Evolutionary conservation across 2,329 filamentous ascomycete species (phyloP), one percentile per base, ranked within the genome.

Genomic region (Dissoconium aciculare): DNA sequence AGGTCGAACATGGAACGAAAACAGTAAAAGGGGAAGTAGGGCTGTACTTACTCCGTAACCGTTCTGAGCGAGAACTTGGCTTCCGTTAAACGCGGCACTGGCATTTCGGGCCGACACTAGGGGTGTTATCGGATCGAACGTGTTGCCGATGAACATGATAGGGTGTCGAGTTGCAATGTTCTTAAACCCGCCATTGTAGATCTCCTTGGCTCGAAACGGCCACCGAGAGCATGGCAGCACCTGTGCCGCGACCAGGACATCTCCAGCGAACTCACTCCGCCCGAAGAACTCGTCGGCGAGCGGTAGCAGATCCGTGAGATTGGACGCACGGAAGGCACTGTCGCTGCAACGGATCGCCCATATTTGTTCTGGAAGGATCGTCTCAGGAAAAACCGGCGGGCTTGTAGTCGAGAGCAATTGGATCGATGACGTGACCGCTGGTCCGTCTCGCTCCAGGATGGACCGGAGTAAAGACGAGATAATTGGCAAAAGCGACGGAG

Each of bases 111-210:
- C 59, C 11, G 56, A 57, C 3, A 30, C 40, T 5, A 62, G 38
- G 2, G 59, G 57, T 2, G 56, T 60, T n/a, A 53, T 43, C 0
- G 49, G 50, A 30, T 63, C 59, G 15, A 45, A 45, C 1, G 49
- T 52, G 34, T 57, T 61, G 5, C 53, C 52, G 6, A 62, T 45
- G 10, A 63, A 35, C 2, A 63, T 42, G 2, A 61, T 28, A 0
- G 55, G 51, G 11, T 50, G 51, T 31, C 39, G 48, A 0, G 54
- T 52, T 33, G 46, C 49, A 25, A 48, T 49, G 6, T 31, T 27
- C n/a, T n/a, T n/a, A 28, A 59, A 57, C 27, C 51, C 45, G 0
- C 47, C 53, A 2, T 32, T 40, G 27, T 55, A 57, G 11, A 46
- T 42, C 38, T 59, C 57, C 27, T 52, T 55, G 8, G 58, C 52